These are phyloP conservation scores for Mollisia scopiformis DNA, from an alignment of 2,329 filamentous ascomycete species.

Conservation along the genomic window DNA sequence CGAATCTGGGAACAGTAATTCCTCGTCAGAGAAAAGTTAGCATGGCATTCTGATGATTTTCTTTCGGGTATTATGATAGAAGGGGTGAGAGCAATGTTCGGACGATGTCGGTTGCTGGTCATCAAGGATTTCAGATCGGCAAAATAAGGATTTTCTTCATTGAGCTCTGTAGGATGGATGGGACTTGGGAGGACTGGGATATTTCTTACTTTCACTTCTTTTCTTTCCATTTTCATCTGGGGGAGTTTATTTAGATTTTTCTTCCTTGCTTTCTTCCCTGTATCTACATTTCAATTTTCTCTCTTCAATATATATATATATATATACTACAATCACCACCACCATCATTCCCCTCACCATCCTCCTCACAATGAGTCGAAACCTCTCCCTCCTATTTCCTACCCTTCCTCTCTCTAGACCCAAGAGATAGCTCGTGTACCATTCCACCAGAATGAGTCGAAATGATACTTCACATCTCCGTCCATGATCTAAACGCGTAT, in stretches of 20 bases:
- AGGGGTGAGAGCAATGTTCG: slow-evolving; percentile 7
- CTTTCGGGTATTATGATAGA: not conserved
- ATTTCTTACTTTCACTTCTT: not conserved
- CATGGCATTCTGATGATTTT: not conserved
- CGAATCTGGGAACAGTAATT: slow-evolving; percentile 1
- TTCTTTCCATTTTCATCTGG: not conserved
- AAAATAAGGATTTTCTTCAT: slow-evolving; percentile 28
- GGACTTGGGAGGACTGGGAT: not conserved
- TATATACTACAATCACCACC: not conserved
- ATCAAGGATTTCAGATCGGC: slow-evolving; percentile 27
- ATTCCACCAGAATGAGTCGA: not conserved
- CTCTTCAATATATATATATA: not conserved
- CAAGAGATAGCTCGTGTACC: not conserved
- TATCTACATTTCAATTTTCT: not conserved
- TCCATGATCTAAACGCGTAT: not conserved
- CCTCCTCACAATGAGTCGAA: slow-evolving; percentile 11
- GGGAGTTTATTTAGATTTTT: not conserved
- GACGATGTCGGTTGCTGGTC: slow-evolving; percentile 28
- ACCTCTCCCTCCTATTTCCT: not conserved
- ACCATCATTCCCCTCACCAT: not conserved
- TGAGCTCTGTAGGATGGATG: not conserved
- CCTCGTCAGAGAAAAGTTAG: not conserved
- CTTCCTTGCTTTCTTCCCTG: not conserved
- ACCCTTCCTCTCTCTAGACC: too few species aligned
- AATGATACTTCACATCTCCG: not conserved